Evolutionary conservation across 805 yeast genomes (phyloP), one percentile per base, ranked within the genome.

Genomic region (Candida suzukii): DNA sequence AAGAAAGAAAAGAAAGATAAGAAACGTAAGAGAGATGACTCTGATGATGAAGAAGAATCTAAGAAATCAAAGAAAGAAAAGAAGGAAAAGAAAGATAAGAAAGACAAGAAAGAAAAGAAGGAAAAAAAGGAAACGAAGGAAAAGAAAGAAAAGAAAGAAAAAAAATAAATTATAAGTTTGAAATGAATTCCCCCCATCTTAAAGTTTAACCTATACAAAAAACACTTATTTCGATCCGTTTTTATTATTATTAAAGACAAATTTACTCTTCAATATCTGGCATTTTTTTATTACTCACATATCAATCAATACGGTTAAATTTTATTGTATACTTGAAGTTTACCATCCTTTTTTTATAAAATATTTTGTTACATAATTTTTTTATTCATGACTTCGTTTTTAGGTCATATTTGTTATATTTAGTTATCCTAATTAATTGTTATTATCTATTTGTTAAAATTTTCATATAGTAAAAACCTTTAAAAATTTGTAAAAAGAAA

Each of bases 71-170:
- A 48, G 42, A 54, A 53, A 37, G 54, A 54, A 41, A 58, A 63
- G 51, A 51, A 60, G 38, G 55, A 61, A 38, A 58, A 58, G 49
- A 53, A 57, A 38, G 49, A 60, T 45, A 48, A 58, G 46, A 54
- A 55, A 32, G 57, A 59, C 40, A 56, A 63, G 50, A 47, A 58
- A 39, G 56, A 58, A 39, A 49, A 58, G 43, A 51, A 53, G 46
- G 51, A 51, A 39, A 49, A 50, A 57, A 41, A 43, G 42, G 47
- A 46, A 13, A 47, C 46, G 48, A 46, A 53, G 39, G 47, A 50
- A 10, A 43, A 53, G 45, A 49, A 48, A 53, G 51, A 45, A 41
- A 46, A 48, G 48, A 54, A 46, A 20, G 45, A 48, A 28, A 48
- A 54, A 41, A 48, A 52, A 42, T 41, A 48, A n/a, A 46, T 24